Evolutionary conservation across 805 yeast genomes (phyloP).

Genomic region (Metschnikowia dekortorum): DNA sequence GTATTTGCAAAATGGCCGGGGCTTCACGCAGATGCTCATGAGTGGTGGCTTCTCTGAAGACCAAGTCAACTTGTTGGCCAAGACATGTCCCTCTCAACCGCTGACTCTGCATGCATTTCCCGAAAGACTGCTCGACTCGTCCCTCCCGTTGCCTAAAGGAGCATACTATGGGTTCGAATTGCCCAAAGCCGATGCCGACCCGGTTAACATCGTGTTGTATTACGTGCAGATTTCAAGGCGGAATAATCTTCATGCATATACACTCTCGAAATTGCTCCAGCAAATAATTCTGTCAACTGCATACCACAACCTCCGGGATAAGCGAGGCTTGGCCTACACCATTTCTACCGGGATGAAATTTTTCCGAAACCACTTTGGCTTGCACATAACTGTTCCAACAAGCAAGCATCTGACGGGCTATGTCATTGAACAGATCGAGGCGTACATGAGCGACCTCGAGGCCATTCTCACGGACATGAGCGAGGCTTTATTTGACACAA

Average conservation of each 20-base stretch:
- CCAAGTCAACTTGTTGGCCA: slow-evolving; percentile 17
- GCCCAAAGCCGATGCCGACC: background rate
- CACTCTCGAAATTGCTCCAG: slow-evolving; percentile 45
- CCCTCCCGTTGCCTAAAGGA: background rate
- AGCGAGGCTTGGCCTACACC: slow-evolving; percentile 59
- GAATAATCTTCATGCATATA: slow-evolving; percentile 24
- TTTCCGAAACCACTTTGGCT: slow-evolving; percentile 50
- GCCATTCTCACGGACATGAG: slow-evolving; percentile 22
- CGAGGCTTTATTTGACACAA: slow-evolving; percentile 26
- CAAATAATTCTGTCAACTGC: slow-evolving; percentile 43
- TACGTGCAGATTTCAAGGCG: slow-evolving; percentile 57
- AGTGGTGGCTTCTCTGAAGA: slow-evolving; percentile 44
- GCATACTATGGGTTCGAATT: background rate
- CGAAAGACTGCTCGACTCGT: background rate
- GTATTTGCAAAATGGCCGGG: slow-evolving; percentile 23
- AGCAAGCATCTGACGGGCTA: slow-evolving; percentile 37
- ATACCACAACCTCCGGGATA: slow-evolving; percentile 46
- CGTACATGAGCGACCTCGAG: slow-evolving; percentile 43
- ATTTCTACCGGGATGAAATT: slow-evolving; percentile 54
- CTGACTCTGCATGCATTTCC: background rate
- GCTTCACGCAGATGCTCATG: slow-evolving; percentile 39
- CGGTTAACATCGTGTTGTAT: slow-evolving; percentile 36
- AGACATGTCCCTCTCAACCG: slow-evolving; percentile 1
- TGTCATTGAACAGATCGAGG: slow-evolving; percentile 45
- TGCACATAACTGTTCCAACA: slow-evolving; percentile 57